These are phyloP conservation scores for Emericellopsis cladophorae DNA, from an alignment of 2,329 filamentous ascomycete species.

Conservation along the genomic window DNA sequence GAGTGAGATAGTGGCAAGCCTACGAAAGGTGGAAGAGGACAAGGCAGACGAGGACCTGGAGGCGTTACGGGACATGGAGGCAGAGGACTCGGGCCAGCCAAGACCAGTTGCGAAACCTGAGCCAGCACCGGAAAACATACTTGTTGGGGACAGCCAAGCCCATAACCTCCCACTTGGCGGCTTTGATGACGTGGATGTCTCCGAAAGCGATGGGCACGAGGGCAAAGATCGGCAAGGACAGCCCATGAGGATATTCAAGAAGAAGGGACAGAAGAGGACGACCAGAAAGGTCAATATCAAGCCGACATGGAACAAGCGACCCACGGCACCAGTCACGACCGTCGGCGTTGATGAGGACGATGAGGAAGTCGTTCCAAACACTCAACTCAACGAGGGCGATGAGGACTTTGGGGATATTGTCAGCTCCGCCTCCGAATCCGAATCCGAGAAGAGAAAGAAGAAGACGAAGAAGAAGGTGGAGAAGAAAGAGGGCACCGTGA, in stretches of 20 bases:
- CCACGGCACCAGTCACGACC: constrained; percentile 13
- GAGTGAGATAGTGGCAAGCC: constrained; percentile 59
- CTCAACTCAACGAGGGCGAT: constrained; percentile 8
- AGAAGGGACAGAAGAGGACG: constrained; percentile 72
- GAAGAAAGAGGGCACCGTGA: constrained; percentile 27
- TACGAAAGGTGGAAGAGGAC: constrained; percentile 59
- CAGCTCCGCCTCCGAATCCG: constrained; percentile 1
- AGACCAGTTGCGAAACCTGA: constrained; percentile 6
- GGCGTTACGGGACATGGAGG: constrained; percentile 58
- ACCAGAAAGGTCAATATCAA: constrained; percentile 56
- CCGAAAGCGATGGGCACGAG: constrained; percentile 43
- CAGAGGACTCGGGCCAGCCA: constrained; percentile 19
- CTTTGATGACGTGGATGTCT: constrained; percentile 49
- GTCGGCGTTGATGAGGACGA: constrained; percentile 17
- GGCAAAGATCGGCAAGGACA: constrained; percentile 41
- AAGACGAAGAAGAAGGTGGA: constrained; percentile 15
- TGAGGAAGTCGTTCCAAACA: constrained; percentile 19
- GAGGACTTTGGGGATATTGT: constrained; percentile 3
- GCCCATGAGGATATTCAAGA: constrained; percentile 58
- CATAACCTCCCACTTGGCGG: constrained; percentile 38
- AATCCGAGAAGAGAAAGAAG: constrained; percentile 10
- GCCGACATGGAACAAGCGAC: constrained; percentile 36
- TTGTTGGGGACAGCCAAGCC: constrained; percentile 30
- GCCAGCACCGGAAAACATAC: constrained; percentile 15
- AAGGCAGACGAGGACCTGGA: constrained; percentile 61